phyloP scores from a whole-genome alignment of 108 stramenopile species.

The Conticribra guillardii region DNA sequence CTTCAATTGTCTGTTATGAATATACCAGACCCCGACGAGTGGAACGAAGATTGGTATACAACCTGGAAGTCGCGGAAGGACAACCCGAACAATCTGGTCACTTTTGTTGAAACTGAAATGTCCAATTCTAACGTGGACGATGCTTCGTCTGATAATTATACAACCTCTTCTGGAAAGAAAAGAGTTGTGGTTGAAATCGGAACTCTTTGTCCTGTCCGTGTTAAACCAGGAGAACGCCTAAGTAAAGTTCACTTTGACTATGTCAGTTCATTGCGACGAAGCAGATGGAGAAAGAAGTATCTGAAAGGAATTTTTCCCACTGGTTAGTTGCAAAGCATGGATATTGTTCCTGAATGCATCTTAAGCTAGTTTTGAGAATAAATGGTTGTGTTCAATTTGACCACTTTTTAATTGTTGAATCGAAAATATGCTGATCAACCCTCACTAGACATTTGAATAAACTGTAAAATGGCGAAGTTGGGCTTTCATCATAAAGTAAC shows the following conservation, averaged over 20 bases:
- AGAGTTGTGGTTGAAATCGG: conserved; percentile 66
- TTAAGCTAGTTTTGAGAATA: no score
- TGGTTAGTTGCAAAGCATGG: no score
- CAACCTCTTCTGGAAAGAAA: conserved; percentile 23
- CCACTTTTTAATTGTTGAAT: no score
- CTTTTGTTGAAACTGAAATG: conserved; percentile 27
- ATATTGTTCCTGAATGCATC: no score
- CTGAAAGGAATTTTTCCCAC: conserved; percentile 36
- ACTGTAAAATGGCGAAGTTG: no score
- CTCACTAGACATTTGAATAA: no score
- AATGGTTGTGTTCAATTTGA: no score
- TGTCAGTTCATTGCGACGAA: conserved; percentile 72
- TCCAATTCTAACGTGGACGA: neutral
- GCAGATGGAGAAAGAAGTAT: conserved; percentile 87
- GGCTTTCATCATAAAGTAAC: no score
- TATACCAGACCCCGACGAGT: conserved; percentile 66
- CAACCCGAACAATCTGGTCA: conserved; percentile 42
- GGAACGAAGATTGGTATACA: conserved; percentile 82
- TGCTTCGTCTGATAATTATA: neutral
- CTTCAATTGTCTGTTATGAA: conserved; percentile 72
- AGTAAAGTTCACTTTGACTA: conserved; percentile 69
- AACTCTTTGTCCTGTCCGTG: conserved; percentile 58
- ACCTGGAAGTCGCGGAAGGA: conserved; percentile 61
- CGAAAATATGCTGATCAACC: no score
- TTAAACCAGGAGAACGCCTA: conserved; percentile 73